Conservation (phyloP, 2,329 filamentous ascomycete species). For the Fusarium sp. region DNA sequence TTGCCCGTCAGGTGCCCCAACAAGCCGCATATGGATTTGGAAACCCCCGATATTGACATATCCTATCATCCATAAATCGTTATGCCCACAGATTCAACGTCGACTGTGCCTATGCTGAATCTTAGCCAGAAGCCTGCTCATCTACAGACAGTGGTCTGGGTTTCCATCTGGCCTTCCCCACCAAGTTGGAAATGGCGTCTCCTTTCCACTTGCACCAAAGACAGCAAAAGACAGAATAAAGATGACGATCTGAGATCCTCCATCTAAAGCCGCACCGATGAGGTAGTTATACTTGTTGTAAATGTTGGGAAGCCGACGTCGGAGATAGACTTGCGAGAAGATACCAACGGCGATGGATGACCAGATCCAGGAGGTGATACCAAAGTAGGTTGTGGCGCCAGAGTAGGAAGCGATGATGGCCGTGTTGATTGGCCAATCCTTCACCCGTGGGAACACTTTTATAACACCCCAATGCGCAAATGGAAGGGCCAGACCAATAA, state of each 20-base stretch:
- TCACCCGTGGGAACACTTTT: slow-evolving; percentile 37
- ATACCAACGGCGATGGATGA: slow-evolving; percentile 50
- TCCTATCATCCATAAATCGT: not conserved
- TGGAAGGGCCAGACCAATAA: slow-evolving; percentile 58
- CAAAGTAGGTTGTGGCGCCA: slow-evolving; percentile 35
- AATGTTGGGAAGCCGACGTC: slow-evolving; percentile 37
- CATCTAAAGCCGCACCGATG: slow-evolving; percentile 44
- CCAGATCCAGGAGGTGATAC: slow-evolving; percentile 52
- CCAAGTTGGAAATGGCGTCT: slow-evolving; percentile 33
- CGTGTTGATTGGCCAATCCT: not conserved
- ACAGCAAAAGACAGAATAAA: slow-evolving; percentile 46
- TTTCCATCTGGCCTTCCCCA: not conserved
- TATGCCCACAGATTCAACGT: not conserved
- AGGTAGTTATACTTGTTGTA: slow-evolving; percentile 48
- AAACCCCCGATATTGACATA: not conserved
- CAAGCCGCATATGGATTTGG: not conserved
- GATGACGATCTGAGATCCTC: slow-evolving; percentile 44
- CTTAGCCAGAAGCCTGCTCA: not conserved
- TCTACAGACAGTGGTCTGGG: not conserved
- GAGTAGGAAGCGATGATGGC: not conserved
- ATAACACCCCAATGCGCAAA: slow-evolving; percentile 50
- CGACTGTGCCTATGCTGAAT: not conserved
- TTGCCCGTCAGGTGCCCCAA: too few species aligned
- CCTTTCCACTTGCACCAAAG: slow-evolving; percentile 38
- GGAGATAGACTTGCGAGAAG: slow-evolving; percentile 45